Percentiles rank a stretch among this genome's conserved stretches.
These are phyloP conservation scores for Globisporangium sylvaticum DNA, from an alignment of 352 stramenopile genomes.

Conservation along the genomic window DNA sequence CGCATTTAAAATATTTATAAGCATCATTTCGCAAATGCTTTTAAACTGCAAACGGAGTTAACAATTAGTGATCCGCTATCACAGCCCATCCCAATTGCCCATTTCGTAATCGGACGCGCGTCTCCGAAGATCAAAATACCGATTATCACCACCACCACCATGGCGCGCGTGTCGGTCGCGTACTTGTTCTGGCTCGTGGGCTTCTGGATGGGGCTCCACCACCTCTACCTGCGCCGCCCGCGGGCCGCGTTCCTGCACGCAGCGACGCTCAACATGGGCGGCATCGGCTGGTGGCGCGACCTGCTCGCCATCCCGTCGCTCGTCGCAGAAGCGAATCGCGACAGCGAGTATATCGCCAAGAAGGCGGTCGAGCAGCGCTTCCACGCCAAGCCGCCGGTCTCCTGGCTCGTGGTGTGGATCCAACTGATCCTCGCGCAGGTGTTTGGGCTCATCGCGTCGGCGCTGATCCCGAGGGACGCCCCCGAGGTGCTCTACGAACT, in stretches of 20 bases:
- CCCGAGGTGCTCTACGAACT: conserved; percentile 12
- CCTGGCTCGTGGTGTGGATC: conserved; percentile 13
- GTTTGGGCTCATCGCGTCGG: conserved; percentile 11
- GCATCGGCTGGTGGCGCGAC: conserved; percentile 19
- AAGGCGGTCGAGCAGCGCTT: conserved; percentile 14
- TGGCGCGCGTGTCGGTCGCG: conserved; percentile 1
- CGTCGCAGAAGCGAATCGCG: conserved; percentile 17
- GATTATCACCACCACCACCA: too few relatives aligned
- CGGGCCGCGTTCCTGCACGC: conserved; percentile 19
- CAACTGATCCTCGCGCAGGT: conserved; percentile 8
- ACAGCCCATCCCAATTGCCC: neutral
- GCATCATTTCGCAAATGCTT: too few relatives aligned
- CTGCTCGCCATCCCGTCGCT: conserved; percentile 17
- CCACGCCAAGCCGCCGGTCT: conserved; percentile 8
- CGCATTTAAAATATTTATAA: too few relatives aligned
- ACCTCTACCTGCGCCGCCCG: conserved; percentile 22
- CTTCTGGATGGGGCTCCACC: conserved; percentile 20
- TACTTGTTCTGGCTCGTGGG: conserved; percentile 25
- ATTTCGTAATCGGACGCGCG: neutral
- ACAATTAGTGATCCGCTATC: neutral
- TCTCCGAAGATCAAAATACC: neutral
- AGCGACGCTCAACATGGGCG: conserved; percentile 19
- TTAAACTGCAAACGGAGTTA: too few relatives aligned
- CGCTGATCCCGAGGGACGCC: conserved; percentile 7
- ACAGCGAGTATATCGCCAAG: conserved; percentile 15